These are phyloP conservation scores for Didymella sp. DNA, from an alignment of 2,329 filamentous ascomycete species.

Conservation along the genomic window DNA sequence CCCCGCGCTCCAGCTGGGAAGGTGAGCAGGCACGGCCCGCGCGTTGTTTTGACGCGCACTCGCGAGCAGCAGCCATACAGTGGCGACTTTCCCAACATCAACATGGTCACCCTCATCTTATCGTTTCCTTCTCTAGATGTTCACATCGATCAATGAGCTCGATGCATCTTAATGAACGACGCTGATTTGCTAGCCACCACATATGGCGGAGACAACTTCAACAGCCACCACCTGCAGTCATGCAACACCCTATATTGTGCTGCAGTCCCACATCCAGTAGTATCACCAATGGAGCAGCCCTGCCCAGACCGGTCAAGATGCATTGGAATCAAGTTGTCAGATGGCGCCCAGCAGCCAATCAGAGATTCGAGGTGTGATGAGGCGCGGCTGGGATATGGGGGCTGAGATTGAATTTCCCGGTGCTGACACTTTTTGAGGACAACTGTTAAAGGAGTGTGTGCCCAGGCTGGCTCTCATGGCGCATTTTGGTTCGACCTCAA, in stretches of 20 bases:
- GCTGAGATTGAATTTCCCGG: neutral
- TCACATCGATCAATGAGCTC: neutral
- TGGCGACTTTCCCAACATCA: too few species aligned
- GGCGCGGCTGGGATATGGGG: neutral
- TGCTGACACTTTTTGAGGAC: neutral
- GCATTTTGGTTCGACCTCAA: too few species aligned
- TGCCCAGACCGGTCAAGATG: neutral
- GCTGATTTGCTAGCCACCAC: neutral
- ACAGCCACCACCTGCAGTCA: neutral
- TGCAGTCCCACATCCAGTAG: neutral
- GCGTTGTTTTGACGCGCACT: neutral
- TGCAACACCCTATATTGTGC: neutral
- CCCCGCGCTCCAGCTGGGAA: neutral
- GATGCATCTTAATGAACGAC: neutral
- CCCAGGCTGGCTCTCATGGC: too few species aligned
- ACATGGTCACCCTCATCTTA: neutral
- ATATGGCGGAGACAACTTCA: neutral
- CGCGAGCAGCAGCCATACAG: too few species aligned
- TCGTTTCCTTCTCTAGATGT: neutral
- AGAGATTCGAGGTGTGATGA: neutral
- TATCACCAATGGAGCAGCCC: neutral
- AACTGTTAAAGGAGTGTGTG: too few species aligned
- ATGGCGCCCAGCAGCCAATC: neutral
- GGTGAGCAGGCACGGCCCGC: neutral
- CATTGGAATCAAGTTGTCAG: neutral